These are phyloP conservation scores for Pigoraptor vietnamica DNA, from an alignment of 78 protist species.

Conservation along the genomic window DNA sequence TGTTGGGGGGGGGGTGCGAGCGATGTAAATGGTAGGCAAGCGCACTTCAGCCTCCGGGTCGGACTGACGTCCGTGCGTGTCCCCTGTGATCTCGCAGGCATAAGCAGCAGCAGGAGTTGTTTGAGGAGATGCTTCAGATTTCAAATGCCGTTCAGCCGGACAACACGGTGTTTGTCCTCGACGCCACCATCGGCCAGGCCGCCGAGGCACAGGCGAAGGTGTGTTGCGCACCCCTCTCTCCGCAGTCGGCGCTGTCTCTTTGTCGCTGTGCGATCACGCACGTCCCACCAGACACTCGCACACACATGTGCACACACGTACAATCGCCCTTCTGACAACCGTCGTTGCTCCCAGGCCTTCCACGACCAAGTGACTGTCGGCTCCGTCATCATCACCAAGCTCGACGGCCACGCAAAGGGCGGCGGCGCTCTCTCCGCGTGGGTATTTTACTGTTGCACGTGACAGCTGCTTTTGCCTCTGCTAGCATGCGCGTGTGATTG, in stretches of 20 bases:
- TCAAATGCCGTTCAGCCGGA: conserved; percentile 79
- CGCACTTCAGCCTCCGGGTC: too few relatives aligned
- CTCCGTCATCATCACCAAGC: conserved; percentile 94
- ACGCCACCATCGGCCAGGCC: conserved; percentile 91
- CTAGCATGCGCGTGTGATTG: too few relatives aligned
- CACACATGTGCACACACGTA: background rate
- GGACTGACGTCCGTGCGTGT: too few relatives aligned
- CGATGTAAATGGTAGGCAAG: too few relatives aligned
- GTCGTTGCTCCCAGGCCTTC: too few relatives aligned
- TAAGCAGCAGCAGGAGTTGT: conserved; percentile 92
- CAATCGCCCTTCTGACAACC: background rate
- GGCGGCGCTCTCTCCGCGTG: conserved; percentile 94
- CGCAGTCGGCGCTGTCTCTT: too few relatives aligned
- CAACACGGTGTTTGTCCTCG: conserved; percentile 93
- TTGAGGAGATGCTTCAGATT: conserved; percentile 94
- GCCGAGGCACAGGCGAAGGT: conserved; percentile 18
- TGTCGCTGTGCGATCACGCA: background rate
- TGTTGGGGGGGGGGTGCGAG: too few relatives aligned
- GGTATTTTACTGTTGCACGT: background rate
- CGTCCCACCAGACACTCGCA: background rate
- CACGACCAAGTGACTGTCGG: conserved; percentile 80
- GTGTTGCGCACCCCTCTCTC: too few relatives aligned
- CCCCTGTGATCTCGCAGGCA: conserved; percentile 65
- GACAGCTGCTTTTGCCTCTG: background rate
- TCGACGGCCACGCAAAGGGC: conserved; percentile 99